Evolutionary conservation across 257 asterid genomes (phyloP).

Genomic region (Apocynum venetum): DNA sequence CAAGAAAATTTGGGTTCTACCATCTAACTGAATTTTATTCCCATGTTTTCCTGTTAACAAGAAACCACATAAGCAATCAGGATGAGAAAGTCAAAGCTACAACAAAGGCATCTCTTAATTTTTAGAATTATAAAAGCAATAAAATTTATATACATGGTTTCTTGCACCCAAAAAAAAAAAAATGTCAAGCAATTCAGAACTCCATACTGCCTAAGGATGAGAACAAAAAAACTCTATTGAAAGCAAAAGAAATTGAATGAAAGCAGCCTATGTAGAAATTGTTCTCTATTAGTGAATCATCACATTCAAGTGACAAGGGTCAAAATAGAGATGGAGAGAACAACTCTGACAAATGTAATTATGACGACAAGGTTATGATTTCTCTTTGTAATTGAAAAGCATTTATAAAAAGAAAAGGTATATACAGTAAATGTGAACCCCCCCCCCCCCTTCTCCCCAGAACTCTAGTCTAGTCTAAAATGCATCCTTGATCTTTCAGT

Average conservation of each 20-base stretch:
- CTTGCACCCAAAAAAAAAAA: background rate
- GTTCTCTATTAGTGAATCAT: background rate
- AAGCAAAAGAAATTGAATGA: background rate
- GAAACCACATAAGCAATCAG: constrained; percentile 16
- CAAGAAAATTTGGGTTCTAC: constrained; percentile 56
- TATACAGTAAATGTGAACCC: background rate
- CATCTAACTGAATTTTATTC: constrained; percentile 69
- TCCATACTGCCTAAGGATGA: background rate
- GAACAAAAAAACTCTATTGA: background rate
- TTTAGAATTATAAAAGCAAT: background rate
- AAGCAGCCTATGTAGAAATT: background rate
- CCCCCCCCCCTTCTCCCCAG: background rate
- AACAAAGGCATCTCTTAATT: background rate
- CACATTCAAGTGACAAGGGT: background rate
- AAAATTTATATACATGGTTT: background rate
- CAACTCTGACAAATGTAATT: background rate
- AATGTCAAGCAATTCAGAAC: background rate
- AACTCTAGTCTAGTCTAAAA: background rate
- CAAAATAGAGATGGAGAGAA: background rate
- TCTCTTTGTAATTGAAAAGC: background rate
- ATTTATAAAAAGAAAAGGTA: background rate
- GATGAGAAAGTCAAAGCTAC: background rate
- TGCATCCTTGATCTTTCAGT: background rate
- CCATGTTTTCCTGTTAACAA: constrained; percentile 77
- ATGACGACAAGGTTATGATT: background rate